Conservation (phyloP, 2,329 filamentous ascomycete species). For the Colletotrichum falcatum region DNA sequence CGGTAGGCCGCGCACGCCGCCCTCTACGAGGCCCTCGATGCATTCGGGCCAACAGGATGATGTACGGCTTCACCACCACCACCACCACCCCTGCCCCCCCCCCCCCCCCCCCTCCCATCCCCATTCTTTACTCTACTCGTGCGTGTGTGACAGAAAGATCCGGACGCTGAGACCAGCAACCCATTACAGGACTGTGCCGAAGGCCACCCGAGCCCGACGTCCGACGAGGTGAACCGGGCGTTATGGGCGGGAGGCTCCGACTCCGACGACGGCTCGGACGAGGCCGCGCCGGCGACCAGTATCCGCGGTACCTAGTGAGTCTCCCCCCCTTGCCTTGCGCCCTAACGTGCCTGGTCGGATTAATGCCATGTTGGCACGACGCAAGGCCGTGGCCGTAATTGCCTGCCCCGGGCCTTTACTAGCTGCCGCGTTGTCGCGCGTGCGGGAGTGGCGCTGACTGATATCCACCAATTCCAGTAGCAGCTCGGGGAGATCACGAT, state of each 20-base stretch:
- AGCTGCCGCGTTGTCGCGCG: not conserved
- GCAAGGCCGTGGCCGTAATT: not conserved
- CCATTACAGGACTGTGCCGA: slow-evolving; percentile 24
- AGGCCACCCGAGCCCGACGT: slow-evolving; percentile 35
- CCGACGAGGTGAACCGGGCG: slow-evolving; percentile 31
- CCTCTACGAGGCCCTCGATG: slow-evolving; percentile 37
- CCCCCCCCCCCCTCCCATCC: no score
- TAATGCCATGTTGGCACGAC: not conserved
- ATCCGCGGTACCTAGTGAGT: slow-evolving; percentile 23
- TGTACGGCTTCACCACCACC: slow-evolving; percentile 14
- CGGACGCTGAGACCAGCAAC: not conserved
- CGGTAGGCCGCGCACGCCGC: slow-evolving; percentile 33
- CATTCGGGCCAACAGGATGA: slow-evolving; percentile 15
- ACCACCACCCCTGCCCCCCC: no score
- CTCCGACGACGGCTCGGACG: slow-evolving; percentile 33
- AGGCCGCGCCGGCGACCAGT: slow-evolving; percentile 13
- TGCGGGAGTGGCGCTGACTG: not conserved
- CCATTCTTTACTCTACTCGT: not conserved
- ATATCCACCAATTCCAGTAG: not conserved
- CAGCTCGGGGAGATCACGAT: slow-evolving; percentile 11
- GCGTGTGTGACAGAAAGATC: not conserved
- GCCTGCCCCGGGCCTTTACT: no score
- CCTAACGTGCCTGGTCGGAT: no score
- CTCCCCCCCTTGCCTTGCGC: not conserved
- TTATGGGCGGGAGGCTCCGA: slow-evolving; percentile 36